Conservation (phyloP, 2,329 filamentous ascomycete species). For the Graphilbum ipis-grandicollis region DNA sequence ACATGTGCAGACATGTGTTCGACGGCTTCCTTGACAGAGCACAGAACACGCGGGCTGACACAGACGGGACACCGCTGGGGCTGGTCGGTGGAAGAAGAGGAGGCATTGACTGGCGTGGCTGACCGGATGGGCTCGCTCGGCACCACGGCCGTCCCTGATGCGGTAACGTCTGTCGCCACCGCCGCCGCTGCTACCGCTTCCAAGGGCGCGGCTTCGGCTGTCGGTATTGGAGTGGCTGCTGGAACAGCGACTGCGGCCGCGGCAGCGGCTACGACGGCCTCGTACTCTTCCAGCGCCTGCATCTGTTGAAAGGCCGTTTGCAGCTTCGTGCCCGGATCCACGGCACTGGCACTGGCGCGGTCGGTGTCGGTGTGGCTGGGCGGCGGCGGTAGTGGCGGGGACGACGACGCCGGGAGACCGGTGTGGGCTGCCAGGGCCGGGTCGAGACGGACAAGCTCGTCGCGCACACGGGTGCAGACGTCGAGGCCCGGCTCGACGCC, state of each 20-base stretch:
- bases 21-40: slow-evolving; percentile 42
- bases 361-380: slow-evolving; percentile 6
- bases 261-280: slow-evolving; percentile 35
- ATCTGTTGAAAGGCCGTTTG: slow-evolving; percentile 41
- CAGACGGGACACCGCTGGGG: slow-evolving; percentile 43
- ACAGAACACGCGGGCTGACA: slow-evolving; percentile 42
- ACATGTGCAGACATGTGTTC: slow-evolving; percentile 47
- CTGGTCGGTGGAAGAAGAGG: slow-evolving; percentile 24
- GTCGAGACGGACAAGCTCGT: slow-evolving; percentile 32
- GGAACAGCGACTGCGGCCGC: slow-evolving; percentile 23
- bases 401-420: neutral
- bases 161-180: slow-evolving; percentile 1
- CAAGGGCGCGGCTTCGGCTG: neutral
- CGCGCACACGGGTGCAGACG: slow-evolving; percentile 38
- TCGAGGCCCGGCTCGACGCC: slow-evolving; percentile 36
- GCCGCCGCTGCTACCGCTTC: slow-evolving; percentile 2
- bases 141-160: no score
- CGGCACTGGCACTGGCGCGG: slow-evolving; percentile 13
- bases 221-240: slow-evolving; percentile 2
- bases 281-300: slow-evolving; percentile 44
- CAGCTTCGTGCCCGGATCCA: slow-evolving; percentile 39
- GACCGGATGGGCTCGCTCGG: no score
- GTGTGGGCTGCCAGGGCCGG: slow-evolving; percentile 7
- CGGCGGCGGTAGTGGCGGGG: slow-evolving; percentile 2
- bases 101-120: no score